Conservation (phyloP, 345 rosid genomes). For the Garcia nutans region DNA sequence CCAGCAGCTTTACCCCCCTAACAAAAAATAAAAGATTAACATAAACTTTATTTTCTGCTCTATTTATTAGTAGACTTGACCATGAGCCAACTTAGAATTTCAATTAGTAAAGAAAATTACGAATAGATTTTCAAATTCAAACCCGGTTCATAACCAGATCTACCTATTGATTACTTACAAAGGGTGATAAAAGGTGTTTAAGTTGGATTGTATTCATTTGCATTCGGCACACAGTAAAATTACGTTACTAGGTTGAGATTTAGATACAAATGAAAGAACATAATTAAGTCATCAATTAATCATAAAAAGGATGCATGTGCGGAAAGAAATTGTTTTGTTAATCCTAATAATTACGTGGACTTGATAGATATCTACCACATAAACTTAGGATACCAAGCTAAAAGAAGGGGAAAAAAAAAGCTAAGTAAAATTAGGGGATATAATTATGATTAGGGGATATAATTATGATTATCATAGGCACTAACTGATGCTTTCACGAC, state of each 20-base stretch:
- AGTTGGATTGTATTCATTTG: neutral
- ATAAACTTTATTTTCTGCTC: no score
- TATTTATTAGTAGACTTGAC: no score
- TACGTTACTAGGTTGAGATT: neutral
- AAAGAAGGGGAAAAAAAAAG: neutral
- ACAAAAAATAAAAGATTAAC: no score
- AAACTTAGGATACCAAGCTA: slow-evolving; percentile 29
- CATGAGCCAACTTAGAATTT: no score
- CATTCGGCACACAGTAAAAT: neutral
- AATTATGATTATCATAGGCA: slow-evolving; percentile 30
- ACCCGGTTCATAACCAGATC: no score
- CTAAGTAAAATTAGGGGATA: slow-evolving; percentile 11
- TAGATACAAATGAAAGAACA: neutral
- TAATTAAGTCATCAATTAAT: neutral
- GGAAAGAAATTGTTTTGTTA: neutral
- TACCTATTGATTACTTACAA: neutral
- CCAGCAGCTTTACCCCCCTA: neutral
- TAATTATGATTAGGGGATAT: slow-evolving; percentile 24
- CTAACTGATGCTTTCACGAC: slow-evolving; percentile 29
- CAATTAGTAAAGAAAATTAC: no score
- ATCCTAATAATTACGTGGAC: neutral
- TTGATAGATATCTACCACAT: neutral
- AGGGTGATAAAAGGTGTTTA: no score
- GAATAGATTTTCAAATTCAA: no score
- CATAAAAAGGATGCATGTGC: slow-evolving; percentile 15